Conservation (phyloP, 2,329 filamentous ascomycete species). For the Tolypocladium amazonense region DNA sequence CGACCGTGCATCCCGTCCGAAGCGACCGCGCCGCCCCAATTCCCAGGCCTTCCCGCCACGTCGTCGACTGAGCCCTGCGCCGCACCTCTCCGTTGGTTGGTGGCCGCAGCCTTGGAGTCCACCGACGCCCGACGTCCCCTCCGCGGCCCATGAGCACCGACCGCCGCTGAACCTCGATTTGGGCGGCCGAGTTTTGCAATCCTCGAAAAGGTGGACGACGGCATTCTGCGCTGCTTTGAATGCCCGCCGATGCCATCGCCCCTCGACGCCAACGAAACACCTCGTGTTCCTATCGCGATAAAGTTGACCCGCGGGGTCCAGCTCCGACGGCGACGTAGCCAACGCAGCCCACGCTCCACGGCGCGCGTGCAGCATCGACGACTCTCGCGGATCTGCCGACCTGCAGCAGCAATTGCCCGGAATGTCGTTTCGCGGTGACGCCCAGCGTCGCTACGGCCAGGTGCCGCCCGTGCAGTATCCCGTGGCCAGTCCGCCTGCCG, state of each 20-base stretch:
- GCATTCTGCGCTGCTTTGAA: no score
- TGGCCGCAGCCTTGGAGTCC: background rate
- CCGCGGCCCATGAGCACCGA: background rate
- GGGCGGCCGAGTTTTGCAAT: background rate
- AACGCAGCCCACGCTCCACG: background rate
- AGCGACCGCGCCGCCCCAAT: background rate
- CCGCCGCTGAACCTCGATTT: background rate
- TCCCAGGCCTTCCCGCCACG: background rate
- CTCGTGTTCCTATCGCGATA: slow-evolving; percentile 4
- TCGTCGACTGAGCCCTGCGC: background rate
- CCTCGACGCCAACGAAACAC: background rate
- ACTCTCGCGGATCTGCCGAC: background rate
- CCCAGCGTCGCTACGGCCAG: slow-evolving; percentile 55
- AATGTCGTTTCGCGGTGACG: slow-evolving; percentile 56
- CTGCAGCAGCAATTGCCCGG: slow-evolving; percentile 1
- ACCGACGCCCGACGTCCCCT: background rate
- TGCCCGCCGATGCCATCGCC: background rate
- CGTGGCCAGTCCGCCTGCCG: slow-evolving; percentile 26
- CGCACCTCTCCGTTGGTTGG: background rate
- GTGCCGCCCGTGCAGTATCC: slow-evolving; percentile 56
- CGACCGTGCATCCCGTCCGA: background rate
- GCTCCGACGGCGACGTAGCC: slow-evolving; percentile 1
- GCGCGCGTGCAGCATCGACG: background rate
- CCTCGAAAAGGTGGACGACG: background rate
- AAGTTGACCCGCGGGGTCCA: slow-evolving; percentile 9